phyloP scores from a whole-genome alignment of 75 land plant species.

The Pinus tabuliformis region DNA sequence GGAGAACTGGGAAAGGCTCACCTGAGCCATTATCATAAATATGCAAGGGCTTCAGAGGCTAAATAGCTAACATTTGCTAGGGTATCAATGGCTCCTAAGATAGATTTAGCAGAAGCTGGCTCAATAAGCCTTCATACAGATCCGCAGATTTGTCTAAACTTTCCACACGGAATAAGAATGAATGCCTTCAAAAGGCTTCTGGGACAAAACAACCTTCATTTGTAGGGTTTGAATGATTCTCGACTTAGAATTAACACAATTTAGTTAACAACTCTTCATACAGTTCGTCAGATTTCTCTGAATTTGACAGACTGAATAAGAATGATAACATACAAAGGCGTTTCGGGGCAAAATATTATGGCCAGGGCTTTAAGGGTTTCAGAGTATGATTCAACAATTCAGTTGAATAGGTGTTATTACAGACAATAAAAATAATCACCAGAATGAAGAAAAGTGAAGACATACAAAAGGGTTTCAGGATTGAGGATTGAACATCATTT shows the following conservation, averaged over 20 bases:
- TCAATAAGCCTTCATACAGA: not conserved
- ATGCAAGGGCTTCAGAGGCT: not conserved
- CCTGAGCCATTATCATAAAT: not conserved
- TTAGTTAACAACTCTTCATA: not conserved
- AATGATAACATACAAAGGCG: too few relatives aligned
- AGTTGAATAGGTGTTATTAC: too few relatives aligned
- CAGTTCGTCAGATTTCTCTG: not conserved
- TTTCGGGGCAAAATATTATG: too few relatives aligned
- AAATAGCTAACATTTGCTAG: not conserved
- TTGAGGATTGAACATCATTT: too few relatives aligned
- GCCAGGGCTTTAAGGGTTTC: too few relatives aligned
- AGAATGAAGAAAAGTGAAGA: too few relatives aligned
- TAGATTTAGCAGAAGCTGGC: too few relatives aligned
- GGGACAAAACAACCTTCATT: not conserved
- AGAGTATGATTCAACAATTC: too few relatives aligned
- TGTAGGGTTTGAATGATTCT: not conserved
- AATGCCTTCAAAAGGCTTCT: not conserved
- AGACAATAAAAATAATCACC: too few relatives aligned
- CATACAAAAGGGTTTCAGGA: too few relatives aligned
- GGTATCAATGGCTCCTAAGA: not conserved
- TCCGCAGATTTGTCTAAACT: not conserved
- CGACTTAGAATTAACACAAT: too few relatives aligned
- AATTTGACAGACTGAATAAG: not conserved
- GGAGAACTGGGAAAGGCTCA: not conserved
- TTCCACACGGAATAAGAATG: not conserved